A percentile compares a stretch with the other conserved stretches of the same genome.
phyloP scores from a whole-genome alignment of 176 grass and related monocot species.

The Calamus simplicifolius region DNA sequence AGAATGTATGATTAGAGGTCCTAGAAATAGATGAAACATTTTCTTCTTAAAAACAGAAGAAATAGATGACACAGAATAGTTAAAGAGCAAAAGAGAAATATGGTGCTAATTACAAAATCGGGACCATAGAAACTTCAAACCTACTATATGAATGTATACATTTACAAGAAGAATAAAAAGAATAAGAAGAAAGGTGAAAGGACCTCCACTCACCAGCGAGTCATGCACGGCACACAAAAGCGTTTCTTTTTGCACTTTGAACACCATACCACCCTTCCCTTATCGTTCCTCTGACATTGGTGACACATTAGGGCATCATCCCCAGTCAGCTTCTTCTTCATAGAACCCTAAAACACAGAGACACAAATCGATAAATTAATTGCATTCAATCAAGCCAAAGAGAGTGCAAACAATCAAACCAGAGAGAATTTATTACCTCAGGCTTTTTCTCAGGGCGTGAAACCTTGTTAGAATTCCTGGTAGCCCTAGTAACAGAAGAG shows the following conservation, averaged over 20 bases:
- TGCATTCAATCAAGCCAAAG: not conserved
- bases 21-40: too few relatives aligned
- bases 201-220: constrained; percentile 30
- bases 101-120: too few relatives aligned
- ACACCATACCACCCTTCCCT: constrained; percentile 41
- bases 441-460: constrained; percentile 12
- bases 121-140: too few relatives aligned
- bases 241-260: constrained; percentile 39
- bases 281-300: constrained; percentile 63
- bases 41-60: too few relatives aligned
- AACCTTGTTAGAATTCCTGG: constrained; percentile 3
- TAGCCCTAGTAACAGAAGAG: not conserved
- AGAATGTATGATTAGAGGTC: too few relatives aligned
- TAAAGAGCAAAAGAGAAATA: too few relatives aligned
- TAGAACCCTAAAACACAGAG: constrained; percentile 12
- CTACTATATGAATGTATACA: too few relatives aligned
- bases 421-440: too few relatives aligned
- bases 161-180: not conserved
- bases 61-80: too few relatives aligned
- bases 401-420: not conserved
- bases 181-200: constrained; percentile 7
- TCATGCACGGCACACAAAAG: constrained; percentile 47
- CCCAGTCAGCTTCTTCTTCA: constrained; percentile 25
- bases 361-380: not conserved
- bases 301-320: constrained; percentile 56